Base-by-base conservation (phyloP, 441 rosid genomes). In the Populus trichocarpa region DNA sequence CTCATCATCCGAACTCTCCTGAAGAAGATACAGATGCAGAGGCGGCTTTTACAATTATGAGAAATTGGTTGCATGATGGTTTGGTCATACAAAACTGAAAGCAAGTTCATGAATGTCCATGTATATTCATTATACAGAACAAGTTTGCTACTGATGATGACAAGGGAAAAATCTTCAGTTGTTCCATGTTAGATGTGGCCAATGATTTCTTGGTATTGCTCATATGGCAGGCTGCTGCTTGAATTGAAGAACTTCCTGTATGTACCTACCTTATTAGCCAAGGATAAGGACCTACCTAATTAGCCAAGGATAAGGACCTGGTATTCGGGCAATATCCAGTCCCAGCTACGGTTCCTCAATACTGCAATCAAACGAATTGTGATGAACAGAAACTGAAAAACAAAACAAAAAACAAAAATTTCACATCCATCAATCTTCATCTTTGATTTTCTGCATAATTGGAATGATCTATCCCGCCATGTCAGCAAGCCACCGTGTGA, bases 21-120 rank as follows among this genome's bases (percentile, higher is more conserved):
- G 96, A 91, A 78, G 98, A 95, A 78, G 99, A 95, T 74, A 59
- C 10, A 40, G 99, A 91, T 46, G 98, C 98, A 0, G 99, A 95
- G 71, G 83, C 85, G 81, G 97, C 95, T 4, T 93, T 92, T 82
- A 42, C 75, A 26, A 70, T 84, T 26, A 84, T 86, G 89, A 92
- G 92, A 81, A 91, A 82, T 78, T 95, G 99, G 97, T 83, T 95
- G 66, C 82, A 84, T 74, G 86, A 90, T 67, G 84, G 81, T 67
- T 81, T 95, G 77, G 59, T 77, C 59, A 69, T 57, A 70, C 74
- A 86, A 50, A 75, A 78, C 30, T 79, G 63, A 81, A 18, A 1
- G 10, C 36, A 67, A 50, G 42, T 6, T 28, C 20, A 30, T 7
- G 63, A 8, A 65, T n/a, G 36, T 22, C 32, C 33, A 33, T 9